These are phyloP conservation scores for Cyberlindnera maritima DNA, from an alignment of 805 yeast genomes.

Conservation along the genomic window DNA sequence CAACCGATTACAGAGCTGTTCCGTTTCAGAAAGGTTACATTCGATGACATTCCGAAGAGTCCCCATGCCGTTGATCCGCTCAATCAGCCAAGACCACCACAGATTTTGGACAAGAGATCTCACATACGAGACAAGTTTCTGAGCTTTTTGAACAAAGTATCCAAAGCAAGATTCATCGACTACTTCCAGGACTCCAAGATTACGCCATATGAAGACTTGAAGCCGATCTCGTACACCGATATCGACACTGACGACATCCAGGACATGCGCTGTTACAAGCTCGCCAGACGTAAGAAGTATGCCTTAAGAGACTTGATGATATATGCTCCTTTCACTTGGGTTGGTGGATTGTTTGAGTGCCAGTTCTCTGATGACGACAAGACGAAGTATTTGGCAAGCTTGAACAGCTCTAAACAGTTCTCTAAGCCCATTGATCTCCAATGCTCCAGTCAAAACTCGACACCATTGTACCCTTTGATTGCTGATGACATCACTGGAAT, in stretches of 20 bases:
- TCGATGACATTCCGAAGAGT: slow-evolving; percentile 7
- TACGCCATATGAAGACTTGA: slow-evolving; percentile 17
- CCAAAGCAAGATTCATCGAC: slow-evolving; percentile 20
- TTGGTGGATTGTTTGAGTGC: slow-evolving; percentile 65
- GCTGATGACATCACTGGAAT: slow-evolving; percentile 52
- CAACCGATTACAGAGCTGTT: not conserved
- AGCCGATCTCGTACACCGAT: slow-evolving; percentile 11
- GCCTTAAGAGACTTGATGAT: slow-evolving; percentile 42
- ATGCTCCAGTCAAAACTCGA: slow-evolving; percentile 36
- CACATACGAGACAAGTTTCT: slow-evolving; percentile 8
- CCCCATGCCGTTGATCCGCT: slow-evolving; percentile 12
- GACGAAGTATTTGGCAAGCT: slow-evolving; percentile 20
- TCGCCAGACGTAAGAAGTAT: slow-evolving; percentile 57
- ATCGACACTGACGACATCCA: slow-evolving; percentile 16
- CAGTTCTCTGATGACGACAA: slow-evolving; percentile 33
- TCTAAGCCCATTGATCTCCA: slow-evolving; percentile 23
- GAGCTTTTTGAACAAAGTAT: slow-evolving; percentile 9
- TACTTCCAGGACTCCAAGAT: slow-evolving; percentile 18
- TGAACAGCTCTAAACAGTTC: slow-evolving; percentile 10
- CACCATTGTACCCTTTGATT: slow-evolving; percentile 54
- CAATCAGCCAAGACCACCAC: slow-evolving; percentile 1
- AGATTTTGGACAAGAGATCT: slow-evolving; percentile 1
- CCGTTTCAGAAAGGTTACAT: not conserved
- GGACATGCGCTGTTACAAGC: slow-evolving; percentile 46
- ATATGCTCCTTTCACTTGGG: slow-evolving; percentile 54